Percentiles rank a stretch among this genome's conserved stretches.
Conservation (phyloP, 306 rosid species). For the Morella rubra region DNA sequence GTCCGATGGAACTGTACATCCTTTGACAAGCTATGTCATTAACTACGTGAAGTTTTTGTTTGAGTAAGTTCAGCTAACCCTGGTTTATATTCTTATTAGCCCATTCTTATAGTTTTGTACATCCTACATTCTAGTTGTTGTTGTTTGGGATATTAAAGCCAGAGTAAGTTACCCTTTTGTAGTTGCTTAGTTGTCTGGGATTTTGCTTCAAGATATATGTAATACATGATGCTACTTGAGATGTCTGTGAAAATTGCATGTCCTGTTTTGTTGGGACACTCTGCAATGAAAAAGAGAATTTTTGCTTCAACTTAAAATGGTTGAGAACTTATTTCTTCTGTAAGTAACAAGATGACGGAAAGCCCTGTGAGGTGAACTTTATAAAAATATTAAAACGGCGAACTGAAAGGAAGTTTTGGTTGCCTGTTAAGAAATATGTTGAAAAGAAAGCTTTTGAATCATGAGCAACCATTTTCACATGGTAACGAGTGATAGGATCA, state of each 20-base stretch:
- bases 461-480: not conserved
- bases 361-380: too few relatives aligned
- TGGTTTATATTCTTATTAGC: constrained; percentile 6
- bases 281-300: not conserved
- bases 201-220: not conserved
- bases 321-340: not conserved
- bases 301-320: not conserved
- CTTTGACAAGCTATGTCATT: constrained; percentile 94
- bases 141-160: not conserved
- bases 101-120: constrained; percentile 20
- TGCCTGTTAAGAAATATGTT: not conserved
- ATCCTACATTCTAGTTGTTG: constrained; percentile 10
- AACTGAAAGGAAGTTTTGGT: not conserved
- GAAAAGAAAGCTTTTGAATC: not conserved
- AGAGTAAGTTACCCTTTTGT: not conserved
- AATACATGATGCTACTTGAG: not conserved
- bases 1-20: constrained; percentile 95
- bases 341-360: too few relatives aligned
- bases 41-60: constrained; percentile 93
- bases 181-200: not conserved
- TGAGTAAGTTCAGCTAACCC: constrained; percentile 62
- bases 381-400: not conserved
- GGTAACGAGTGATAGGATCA: not conserved
- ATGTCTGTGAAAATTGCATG: not conserved
- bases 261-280: not conserved